Evolutionary conservation across 768 basidiomycete genomes (phyloP).

Genomic region (Kwoniella heveanensis): DNA sequence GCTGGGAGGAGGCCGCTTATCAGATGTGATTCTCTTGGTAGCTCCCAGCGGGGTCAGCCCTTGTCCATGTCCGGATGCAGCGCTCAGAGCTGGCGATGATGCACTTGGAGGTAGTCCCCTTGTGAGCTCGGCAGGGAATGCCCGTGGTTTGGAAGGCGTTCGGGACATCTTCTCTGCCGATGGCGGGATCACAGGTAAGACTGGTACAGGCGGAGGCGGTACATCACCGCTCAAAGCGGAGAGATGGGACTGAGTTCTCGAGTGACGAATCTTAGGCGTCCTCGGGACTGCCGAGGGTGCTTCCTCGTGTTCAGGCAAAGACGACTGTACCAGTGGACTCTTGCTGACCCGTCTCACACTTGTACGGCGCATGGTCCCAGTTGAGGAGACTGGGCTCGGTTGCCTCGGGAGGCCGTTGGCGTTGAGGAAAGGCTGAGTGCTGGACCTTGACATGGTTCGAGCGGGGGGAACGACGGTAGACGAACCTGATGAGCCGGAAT

Average conservation of each 20-base stretch:
- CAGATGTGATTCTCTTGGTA: conserved; percentile 26
- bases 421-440: conserved; percentile 24
- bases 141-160: conserved; percentile 31
- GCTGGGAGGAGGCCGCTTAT: conserved; percentile 2
- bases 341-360: conserved; percentile 22
- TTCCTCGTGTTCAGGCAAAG: conserved; percentile 13
- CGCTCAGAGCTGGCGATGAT: conserved; percentile 30
- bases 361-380: background rate
- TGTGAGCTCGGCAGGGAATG: conserved; percentile 44
- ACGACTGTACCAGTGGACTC: conserved; percentile 26
- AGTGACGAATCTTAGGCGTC: conserved; percentile 31
- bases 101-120: conserved; percentile 41
- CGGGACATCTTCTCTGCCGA: conserved; percentile 7
- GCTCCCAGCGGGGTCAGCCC: conserved; percentile 29
- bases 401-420: conserved; percentile 4
- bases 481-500: conserved; percentile 31
- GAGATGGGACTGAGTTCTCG: conserved; percentile 30
- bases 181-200: conserved; percentile 4
- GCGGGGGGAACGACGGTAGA: conserved; percentile 24
- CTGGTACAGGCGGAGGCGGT: conserved; percentile 9
- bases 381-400: conserved; percentile 1
- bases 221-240: conserved; percentile 15
- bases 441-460: conserved; percentile 21
- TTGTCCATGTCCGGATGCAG: background rate
- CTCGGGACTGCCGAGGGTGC: background rate